Conservation (phyloP, 179 eudicot species). For the Drosera spatulata region DNA sequence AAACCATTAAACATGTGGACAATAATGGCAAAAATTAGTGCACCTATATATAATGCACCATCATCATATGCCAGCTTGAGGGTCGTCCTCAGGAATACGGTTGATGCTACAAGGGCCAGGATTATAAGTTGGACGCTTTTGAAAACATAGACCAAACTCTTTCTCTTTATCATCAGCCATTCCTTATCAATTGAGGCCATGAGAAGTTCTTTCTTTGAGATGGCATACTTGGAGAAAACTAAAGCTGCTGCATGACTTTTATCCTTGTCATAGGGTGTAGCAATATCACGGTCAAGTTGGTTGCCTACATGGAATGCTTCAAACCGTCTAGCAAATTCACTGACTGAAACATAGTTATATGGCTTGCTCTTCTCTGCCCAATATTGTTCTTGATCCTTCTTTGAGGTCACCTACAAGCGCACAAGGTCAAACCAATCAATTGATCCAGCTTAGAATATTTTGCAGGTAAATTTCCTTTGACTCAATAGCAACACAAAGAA, state of each 20-base stretch:
- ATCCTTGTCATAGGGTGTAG: slow-evolving; percentile 54
- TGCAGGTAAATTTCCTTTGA: too few species aligned
- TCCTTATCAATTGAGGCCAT: slow-evolving; percentile 78
- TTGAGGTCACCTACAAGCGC: slow-evolving; percentile 13
- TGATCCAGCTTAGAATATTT: too few species aligned
- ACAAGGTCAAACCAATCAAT: too few species aligned
- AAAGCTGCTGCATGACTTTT: slow-evolving; percentile 65
- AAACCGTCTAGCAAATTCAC: slow-evolving; percentile 50
- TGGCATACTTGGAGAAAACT: slow-evolving; percentile 40
- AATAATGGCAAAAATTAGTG: slow-evolving; percentile 58
- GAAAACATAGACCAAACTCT: slow-evolving; percentile 78
- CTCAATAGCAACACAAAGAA: too few species aligned
- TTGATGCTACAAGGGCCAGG: slow-evolving; percentile 63
- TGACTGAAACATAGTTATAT: slow-evolving; percentile 56
- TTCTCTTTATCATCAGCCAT: slow-evolving; percentile 70
- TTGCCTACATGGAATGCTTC: slow-evolving; percentile 75
- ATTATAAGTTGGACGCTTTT: slow-evolving; percentile 78
- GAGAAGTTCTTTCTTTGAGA: slow-evolving; percentile 56
- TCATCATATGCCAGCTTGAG: slow-evolving; percentile 51
- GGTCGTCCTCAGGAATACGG: slow-evolving; percentile 56
- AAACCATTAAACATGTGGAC: slow-evolving; percentile 87
- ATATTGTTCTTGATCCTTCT: slow-evolving; percentile 56
- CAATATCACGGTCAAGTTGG: slow-evolving; percentile 56
- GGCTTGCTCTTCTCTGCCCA: slow-evolving; percentile 58
- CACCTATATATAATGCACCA: slow-evolving; percentile 73